Percentiles rank a stretch among this genome's conserved stretches.
phyloP scores from a whole-genome alignment of 2,329 filamentous ascomycete genomes.

The Incumbomyces lentus region DNA sequence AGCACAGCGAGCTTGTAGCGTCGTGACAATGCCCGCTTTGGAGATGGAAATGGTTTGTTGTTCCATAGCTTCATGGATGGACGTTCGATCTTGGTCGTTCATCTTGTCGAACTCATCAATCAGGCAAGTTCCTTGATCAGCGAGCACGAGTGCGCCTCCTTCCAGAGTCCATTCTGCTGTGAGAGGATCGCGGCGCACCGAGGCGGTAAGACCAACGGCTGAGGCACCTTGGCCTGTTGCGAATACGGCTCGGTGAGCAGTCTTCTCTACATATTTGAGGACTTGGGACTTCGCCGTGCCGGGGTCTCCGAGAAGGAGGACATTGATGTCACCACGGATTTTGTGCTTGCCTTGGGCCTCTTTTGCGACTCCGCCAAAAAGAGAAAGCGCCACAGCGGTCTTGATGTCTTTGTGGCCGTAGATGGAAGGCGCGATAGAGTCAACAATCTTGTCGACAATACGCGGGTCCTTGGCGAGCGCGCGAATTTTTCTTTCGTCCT shows the following conservation, averaged over 20 bases:
- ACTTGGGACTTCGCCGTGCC: constrained; percentile 97
- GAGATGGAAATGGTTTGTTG: constrained; percentile 99
- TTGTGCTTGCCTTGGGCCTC: constrained; percentile 77
- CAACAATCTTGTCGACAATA: constrained; percentile 85
- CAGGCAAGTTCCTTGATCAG: constrained; percentile 86
- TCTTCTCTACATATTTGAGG: constrained; percentile 95
- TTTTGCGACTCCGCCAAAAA: constrained; percentile 93
- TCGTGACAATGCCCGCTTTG: constrained; percentile 96
- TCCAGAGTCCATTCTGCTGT: constrained; percentile 97
- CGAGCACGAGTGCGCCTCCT: constrained; percentile 87
- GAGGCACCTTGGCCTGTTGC: constrained; percentile 95
- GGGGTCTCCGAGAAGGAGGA: constrained; percentile 88
- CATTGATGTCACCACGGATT: constrained; percentile 95
- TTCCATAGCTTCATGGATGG: constrained; percentile 99
- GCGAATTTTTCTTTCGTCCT: constrained; percentile 86
- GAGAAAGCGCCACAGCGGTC: constrained; percentile 83
- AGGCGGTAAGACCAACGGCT: constrained; percentile 93
- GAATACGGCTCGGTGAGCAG: constrained; percentile 90
- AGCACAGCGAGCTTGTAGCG: constrained; percentile 86
- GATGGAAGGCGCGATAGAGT: constrained; percentile 91
- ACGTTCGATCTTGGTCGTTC: constrained; percentile 97
- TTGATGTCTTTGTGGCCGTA: constrained; percentile 97
- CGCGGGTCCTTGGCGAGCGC: constrained; percentile 78
- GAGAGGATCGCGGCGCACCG: constrained; percentile 86
- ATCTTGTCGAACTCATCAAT: constrained; percentile 99